These are phyloP conservation scores for Aureoboletus auriporus DNA, from an alignment of 768 basidiomycete genomes.

Conservation along the genomic window DNA sequence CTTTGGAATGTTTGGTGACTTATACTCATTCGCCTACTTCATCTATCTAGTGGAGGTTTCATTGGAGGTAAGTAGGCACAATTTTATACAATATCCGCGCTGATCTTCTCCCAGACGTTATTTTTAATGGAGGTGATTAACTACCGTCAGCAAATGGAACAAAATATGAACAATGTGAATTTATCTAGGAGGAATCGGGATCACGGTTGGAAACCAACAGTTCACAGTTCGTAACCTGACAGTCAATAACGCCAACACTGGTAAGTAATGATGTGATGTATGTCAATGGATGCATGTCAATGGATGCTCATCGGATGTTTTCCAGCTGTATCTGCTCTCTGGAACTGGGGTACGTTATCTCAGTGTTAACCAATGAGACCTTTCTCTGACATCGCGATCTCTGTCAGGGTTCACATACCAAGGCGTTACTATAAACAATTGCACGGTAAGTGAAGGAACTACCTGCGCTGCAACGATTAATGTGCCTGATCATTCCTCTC, in stretches of 20 bases:
- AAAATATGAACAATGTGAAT: background rate
- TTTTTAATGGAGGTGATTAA: slow-evolving; percentile 38
- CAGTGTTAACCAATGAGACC: background rate
- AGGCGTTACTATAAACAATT: slow-evolving; percentile 42
- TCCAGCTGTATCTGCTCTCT: slow-evolving; percentile 27
- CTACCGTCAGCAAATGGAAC: background rate
- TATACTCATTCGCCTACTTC: background rate
- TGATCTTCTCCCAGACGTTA: slow-evolving; percentile 26
- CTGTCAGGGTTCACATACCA: slow-evolving; percentile 50
- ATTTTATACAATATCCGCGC: background rate
- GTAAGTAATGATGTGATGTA: slow-evolving; percentile 13
- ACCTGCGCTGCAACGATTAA: background rate
- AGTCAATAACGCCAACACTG: slow-evolving; percentile 41
- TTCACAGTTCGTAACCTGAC: slow-evolving; percentile 65
- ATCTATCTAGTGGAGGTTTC: slow-evolving; percentile 36
- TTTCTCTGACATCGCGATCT: background rate
- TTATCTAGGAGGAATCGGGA: slow-evolving; percentile 43
- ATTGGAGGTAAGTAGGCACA: slow-evolving; percentile 49
- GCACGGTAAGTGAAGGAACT: slow-evolving; percentile 14
- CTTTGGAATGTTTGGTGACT: no score
- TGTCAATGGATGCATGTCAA: background rate
- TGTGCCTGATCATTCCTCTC: background rate
- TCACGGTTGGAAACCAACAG: slow-evolving; percentile 78
- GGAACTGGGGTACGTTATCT: slow-evolving; percentile 39
- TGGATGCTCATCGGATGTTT: background rate